Base-by-base conservation (phyloP, 2,329 filamentous ascomycete genomes). In the Thelonectria rubi region DNA sequence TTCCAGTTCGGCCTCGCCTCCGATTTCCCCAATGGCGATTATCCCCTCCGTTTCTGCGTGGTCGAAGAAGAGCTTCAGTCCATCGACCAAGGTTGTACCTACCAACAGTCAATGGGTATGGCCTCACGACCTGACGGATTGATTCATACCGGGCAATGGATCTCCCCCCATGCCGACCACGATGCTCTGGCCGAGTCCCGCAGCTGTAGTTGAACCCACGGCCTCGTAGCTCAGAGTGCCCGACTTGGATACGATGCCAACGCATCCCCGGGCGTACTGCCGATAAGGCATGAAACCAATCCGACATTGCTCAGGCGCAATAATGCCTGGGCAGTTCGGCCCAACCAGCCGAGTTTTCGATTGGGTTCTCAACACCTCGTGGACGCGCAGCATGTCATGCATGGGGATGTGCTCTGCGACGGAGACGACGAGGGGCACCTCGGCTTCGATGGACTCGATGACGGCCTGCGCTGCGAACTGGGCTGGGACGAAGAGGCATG, bases 221-320 rank as follows among this genome's bases (percentile, higher is more conserved):
- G 91, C 87, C 74, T 94, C 91, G 70, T 94, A 94, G 63, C 90
- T 92, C 42, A 94, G 78, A 0, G 91, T 94, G 1, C 91, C 91
- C 0, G 90, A 93, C 73, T 92, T 93, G n/a, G 90, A 90, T 3
- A 92, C 86, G 56, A 94, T 91, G 2, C 91, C 91, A 20, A 94
- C 81, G 58, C 86, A 84, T 0, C 91, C 91, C 1, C 86, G 84
- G 1, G 56, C 62, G 24, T 78, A 80, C 65, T 80, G 77, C 30
- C 69, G 71, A 50, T 76, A 77, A 1, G 77, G 78, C 78, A 80
- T 80, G 42, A 80, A 79, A 2, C 78, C 78, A 5, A 79, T 73
- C 1, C 77, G 59, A 68, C 91, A 94, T 2, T 87, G 88, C 20
- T 88, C 84, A 0, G 91, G 88, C 4, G 90, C 90, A 58, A 94